A percentile compares a stretch with the other conserved stretches of the same genome.
Evolutionary conservation across 2,329 filamentous ascomycete species (phyloP).

Genomic region (Reticulascus tulasneorum): DNA sequence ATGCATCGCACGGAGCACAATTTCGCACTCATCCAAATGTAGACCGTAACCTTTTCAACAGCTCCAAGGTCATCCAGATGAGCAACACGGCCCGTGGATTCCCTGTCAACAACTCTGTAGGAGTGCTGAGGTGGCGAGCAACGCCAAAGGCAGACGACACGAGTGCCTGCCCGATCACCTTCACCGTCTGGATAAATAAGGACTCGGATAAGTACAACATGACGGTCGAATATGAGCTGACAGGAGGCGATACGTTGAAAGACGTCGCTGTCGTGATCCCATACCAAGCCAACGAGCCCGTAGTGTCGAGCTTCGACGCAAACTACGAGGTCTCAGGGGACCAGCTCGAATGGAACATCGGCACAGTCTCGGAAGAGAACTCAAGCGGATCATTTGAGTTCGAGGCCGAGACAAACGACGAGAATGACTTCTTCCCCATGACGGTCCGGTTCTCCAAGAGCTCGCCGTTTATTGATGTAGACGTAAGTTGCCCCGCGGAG

Average conservation of each 20-base stretch:
- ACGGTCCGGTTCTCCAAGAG: conserved; percentile 82
- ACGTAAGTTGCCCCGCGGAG: conserved; percentile 59
- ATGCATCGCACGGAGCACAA: conserved; percentile 77
- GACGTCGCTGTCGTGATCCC: conserved; percentile 88
- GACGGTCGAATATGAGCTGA: conserved; percentile 93
- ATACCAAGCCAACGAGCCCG: conserved; percentile 78
- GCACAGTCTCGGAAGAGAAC: conserved; percentile 78
- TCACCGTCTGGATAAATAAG: conserved; percentile 97
- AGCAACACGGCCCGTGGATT: conserved; percentile 85
- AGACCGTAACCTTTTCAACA: conserved; percentile 82
- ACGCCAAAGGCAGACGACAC: conserved; percentile 76
- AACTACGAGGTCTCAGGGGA: conserved; percentile 92
- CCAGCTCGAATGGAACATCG: conserved; percentile 90
- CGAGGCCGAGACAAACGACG: conserved; percentile 80
- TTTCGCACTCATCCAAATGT: conserved; percentile 97
- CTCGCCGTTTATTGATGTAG: conserved; percentile 83
- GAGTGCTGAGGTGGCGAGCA: conserved; percentile 88
- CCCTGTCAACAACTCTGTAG: conserved; percentile 89
- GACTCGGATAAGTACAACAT: conserved; percentile 79
- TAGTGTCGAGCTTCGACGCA: conserved; percentile 89
- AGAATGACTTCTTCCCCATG: conserved; percentile 98
- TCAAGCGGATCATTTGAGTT: conserved; percentile 89
- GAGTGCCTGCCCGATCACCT: conserved; percentile 83
- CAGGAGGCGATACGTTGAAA: conserved; percentile 70
- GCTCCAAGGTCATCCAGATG: conserved; percentile 80